Percentiles rank a stretch among this genome's conserved stretches.
These are phyloP conservation scores for Trichosanthes cucumerina DNA, from an alignment of 306 rosid species.

Conservation along the genomic window DNA sequence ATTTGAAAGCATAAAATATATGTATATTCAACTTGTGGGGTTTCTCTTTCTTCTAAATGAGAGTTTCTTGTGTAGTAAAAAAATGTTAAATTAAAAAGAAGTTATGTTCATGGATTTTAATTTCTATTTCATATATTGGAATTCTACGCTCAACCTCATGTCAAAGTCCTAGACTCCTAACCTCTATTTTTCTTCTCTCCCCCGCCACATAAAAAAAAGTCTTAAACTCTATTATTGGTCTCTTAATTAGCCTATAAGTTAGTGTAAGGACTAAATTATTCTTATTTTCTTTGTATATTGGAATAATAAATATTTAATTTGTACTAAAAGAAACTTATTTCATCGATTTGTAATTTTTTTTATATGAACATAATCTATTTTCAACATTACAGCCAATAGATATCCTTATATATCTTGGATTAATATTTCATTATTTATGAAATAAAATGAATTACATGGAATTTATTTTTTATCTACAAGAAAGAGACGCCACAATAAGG, in stretches of 20 bases:
- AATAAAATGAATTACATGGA: too few species aligned
- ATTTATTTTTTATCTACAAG: too few species aligned
- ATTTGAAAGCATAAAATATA: too few species aligned
- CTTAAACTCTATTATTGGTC: neutral
- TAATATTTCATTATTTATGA: neutral
- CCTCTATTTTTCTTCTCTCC: neutral
- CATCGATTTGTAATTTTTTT: neutral
- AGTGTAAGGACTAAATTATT: neutral
- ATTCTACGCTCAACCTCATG: neutral
- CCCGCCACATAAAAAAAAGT: neutral
- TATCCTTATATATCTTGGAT: too few species aligned
- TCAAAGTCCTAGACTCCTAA: neutral
- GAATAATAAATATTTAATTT: neutral
- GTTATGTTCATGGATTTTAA: neutral
- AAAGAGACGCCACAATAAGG: too few species aligned
- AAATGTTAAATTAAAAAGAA: neutral
- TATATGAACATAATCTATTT: neutral
- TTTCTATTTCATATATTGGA: neutral
- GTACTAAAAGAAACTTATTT: neutral
- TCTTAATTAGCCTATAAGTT: neutral
- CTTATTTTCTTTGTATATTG: neutral
- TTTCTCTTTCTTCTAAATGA: neutral
- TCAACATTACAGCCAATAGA: neutral
- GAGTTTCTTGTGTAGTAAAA: neutral
- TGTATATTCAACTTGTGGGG: too few species aligned